Conservation (phyloP, 2,329 filamentous ascomycete genomes). For the Colletotrichum graminicola region DNA sequence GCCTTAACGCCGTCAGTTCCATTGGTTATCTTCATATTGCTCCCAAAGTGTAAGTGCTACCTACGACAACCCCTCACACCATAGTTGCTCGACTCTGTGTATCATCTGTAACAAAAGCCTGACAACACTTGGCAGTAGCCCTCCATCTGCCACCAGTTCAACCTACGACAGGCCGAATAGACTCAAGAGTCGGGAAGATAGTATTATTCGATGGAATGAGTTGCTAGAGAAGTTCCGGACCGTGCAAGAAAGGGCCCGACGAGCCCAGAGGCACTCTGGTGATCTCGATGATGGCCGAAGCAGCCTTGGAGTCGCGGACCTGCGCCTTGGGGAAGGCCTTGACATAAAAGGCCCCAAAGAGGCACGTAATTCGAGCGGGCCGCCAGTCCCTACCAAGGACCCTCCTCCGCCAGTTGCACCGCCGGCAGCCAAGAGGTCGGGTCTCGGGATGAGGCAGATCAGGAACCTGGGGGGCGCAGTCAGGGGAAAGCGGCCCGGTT, state of each 20-base stretch:
- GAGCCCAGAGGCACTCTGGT: constrained; percentile 71
- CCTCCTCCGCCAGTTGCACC: constrained; percentile 52
- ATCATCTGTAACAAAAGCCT: constrained; percentile 47
- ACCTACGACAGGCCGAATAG: constrained; percentile 80
- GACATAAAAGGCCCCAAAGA: constrained; percentile 59
- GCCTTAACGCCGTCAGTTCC: constrained; percentile 95
- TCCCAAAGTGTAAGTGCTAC: constrained; percentile 76
- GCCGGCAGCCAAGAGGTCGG: constrained; percentile 68
- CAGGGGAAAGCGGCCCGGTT: constrained; percentile 65
- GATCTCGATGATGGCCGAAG: constrained; percentile 62
- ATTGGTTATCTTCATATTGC: constrained; percentile 94
- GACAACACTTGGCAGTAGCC: constrained; percentile 40
- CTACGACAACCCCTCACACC: constrained; percentile 35
- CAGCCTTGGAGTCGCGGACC: constrained; percentile 58
- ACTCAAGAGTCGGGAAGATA: constrained; percentile 85
- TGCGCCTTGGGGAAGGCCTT: constrained; percentile 57
- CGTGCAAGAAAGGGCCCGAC: constrained; percentile 87
- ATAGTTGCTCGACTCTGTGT: constrained; percentile 48
- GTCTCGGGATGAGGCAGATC: constrained; percentile 73
- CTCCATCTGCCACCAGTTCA: constrained; percentile 62
- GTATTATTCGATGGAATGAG: constrained; percentile 89
- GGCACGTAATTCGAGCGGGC: constrained; percentile 49
- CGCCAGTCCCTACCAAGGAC: constrained; percentile 65
- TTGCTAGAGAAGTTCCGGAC: constrained; percentile 93
- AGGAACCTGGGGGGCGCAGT: constrained; percentile 79